Conservation (phyloP, 2,329 filamentous ascomycete species). For the Tolypocladium capitatum region DNA sequence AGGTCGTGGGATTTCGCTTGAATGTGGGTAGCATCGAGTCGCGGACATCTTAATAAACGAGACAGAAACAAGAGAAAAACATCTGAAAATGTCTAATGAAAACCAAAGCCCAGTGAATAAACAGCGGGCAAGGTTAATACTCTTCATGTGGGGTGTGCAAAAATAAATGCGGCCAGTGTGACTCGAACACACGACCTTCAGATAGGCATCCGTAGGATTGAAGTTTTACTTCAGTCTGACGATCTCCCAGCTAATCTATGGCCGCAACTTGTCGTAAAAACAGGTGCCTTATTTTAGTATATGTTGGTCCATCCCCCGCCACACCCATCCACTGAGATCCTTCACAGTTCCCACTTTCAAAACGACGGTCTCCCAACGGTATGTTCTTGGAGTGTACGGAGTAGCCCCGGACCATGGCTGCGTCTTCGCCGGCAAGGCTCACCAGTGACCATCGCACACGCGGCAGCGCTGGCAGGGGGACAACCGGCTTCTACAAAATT, state of each 20-base stretch:
- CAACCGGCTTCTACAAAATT: no score
- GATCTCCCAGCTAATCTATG: constrained; percentile 17
- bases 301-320: neutral
- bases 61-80: neutral
- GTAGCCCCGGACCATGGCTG: no score
- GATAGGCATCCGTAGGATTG: constrained; percentile 15
- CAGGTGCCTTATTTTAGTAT: constrained; percentile 2
- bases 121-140: neutral
- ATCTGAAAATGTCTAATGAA: neutral
- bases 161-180: constrained; percentile 14
- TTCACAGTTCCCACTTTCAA: neutral
- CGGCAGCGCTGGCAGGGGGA: no score
- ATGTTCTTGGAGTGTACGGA: no score
- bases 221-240: constrained; percentile 15
- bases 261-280: constrained; percentile 12
- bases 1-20: no score
- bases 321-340: neutral
- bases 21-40: no score
- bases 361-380: no score
- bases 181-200: constrained; percentile 17
- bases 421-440: no score
- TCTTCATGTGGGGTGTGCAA: no score
- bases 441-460: no score
- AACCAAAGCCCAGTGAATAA: neutral
- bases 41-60: no score